Conservation (phyloP, 225 moss, liverwort and hornwort species). For the Polytrichum commune region DNA sequence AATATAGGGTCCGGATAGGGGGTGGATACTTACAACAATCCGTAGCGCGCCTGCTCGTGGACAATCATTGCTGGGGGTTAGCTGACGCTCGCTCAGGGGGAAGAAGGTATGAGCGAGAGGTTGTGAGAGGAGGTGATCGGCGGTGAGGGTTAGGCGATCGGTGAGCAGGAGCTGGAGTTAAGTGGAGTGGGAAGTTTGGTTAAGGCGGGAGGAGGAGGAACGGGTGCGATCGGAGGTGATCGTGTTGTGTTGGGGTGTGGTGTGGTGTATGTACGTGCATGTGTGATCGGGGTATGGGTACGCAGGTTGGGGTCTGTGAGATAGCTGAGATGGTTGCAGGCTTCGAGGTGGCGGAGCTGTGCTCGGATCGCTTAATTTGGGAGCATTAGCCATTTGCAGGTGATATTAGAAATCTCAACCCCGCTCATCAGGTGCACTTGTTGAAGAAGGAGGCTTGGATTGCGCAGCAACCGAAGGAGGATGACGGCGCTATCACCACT, state of each 20-base stretch:
- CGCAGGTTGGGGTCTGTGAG: background rate
- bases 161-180: constrained; percentile 11
- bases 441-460: constrained; percentile 5
- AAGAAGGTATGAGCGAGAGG: background rate
- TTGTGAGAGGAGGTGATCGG: background rate
- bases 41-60: no score
- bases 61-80: no score
- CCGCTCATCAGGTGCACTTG: background rate
- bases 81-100: constrained; percentile 18
- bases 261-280: background rate
- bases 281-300: background rate
- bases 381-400: constrained; percentile 15
- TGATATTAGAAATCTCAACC: constrained; percentile 16
- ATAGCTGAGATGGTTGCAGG: constrained; percentile 4
- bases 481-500: no score
- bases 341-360: constrained; percentile 24
- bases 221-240: background rate
- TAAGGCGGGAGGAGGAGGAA: background rate
- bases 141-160: background rate
- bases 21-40: no score
- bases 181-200: constrained; percentile 4
- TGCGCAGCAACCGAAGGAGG: background rate
- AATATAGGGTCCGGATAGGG: no score
- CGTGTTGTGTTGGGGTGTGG: no score
- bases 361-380: constrained; percentile 8